Evolutionary conservation across 2,329 filamentous ascomycete genomes (phyloP).

Genomic region (Chalara sp.): DNA sequence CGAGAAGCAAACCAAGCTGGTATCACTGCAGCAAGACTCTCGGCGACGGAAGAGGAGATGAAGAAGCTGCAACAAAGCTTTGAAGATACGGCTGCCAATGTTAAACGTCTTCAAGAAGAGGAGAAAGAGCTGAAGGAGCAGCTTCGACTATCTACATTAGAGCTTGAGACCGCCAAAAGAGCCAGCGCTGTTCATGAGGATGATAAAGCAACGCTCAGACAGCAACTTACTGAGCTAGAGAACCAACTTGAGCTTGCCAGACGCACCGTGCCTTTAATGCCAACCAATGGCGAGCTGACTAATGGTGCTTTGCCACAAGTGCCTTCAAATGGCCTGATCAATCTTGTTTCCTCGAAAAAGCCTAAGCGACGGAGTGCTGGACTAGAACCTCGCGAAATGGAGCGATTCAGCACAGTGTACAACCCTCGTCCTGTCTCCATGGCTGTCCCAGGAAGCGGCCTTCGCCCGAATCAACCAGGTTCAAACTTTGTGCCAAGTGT

Average conservation of each 20-base stretch:
- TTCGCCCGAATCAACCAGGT: slow-evolving; percentile 64
- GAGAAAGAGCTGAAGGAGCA: slow-evolving; percentile 81
- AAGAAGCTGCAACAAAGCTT: slow-evolving; percentile 81
- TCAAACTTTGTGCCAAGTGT: slow-evolving; percentile 72
- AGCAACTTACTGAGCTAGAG: slow-evolving; percentile 84
- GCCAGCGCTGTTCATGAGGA: slow-evolving; percentile 70
- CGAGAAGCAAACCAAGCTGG: slow-evolving; percentile 96
- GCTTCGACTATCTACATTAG: slow-evolving; percentile 68
- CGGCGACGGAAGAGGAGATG: slow-evolving; percentile 94
- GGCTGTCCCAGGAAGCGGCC: slow-evolving; percentile 64
- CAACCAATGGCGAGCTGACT: slow-evolving; percentile 61
- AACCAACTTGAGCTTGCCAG: slow-evolving; percentile 88
- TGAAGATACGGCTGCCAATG: slow-evolving; percentile 82
- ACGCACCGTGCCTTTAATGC: slow-evolving; percentile 49
- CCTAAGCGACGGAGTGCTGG: slow-evolving; percentile 91
- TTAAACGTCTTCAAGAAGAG: slow-evolving; percentile 92
- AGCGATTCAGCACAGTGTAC: slow-evolving; percentile 87
- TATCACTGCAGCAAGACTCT: slow-evolving; percentile 84
- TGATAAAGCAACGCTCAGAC: slow-evolving; percentile 78
- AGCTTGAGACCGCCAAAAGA: slow-evolving; percentile 73
- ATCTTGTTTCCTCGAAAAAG: slow-evolving; percentile 94
- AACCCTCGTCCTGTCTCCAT: slow-evolving; percentile 95
- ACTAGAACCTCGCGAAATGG: slow-evolving; percentile 74
- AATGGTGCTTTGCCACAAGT: slow-evolving; percentile 55
- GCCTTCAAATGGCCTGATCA: slow-evolving; percentile 75